Percentiles rank a stretch among this genome's conserved stretches.
These are phyloP conservation scores for Ceratocystis colombiana DNA, from an alignment of 2,329 filamentous ascomycete species.

Conservation along the genomic window DNA sequence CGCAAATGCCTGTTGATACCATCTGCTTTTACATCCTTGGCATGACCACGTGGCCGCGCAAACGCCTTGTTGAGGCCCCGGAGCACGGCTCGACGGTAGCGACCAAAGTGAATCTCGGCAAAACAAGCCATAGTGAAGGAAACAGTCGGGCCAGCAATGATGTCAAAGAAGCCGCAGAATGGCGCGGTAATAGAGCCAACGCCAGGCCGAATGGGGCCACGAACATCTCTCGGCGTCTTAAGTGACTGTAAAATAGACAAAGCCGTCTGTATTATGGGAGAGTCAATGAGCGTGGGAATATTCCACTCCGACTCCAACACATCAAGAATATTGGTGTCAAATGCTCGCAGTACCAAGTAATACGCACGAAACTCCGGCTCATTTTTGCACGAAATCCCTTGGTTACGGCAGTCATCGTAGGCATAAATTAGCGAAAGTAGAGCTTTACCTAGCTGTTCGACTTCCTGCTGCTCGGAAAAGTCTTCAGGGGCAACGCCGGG, in stretches of 20 bases:
- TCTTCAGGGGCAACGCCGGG: constrained; percentile 47
- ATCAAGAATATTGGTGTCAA: constrained; percentile 47
- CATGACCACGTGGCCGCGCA: constrained; percentile 45
- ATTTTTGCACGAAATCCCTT: constrained; percentile 48
- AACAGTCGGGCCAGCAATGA: constrained; percentile 46
- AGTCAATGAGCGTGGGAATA: constrained; percentile 43
- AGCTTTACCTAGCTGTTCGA: constrained; percentile 56
- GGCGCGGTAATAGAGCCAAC: constrained; percentile 29
- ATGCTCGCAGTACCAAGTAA: constrained; percentile 52
- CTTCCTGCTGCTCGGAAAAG: constrained; percentile 57
- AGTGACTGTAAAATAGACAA: constrained; percentile 50
- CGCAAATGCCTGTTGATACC: constrained; percentile 48
- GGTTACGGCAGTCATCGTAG: constrained; percentile 55
- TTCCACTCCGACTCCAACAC: constrained; percentile 49
- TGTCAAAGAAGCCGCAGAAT: constrained; percentile 48
- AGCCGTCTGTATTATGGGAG: constrained; percentile 51
- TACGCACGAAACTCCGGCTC: constrained; percentile 58
- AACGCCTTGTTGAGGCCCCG: constrained; percentile 46
- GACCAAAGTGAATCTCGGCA: constrained; percentile 56
- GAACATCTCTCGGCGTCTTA: constrained; percentile 48
- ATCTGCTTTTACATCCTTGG: constrained; percentile 50
- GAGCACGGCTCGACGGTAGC: constrained; percentile 49
- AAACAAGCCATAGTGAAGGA: constrained; percentile 63
- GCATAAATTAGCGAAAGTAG: constrained; percentile 55
- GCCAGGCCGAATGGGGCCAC: constrained; percentile 46